Evolutionary conservation across 2,329 filamentous ascomycete species (phyloP).

Genomic region (Pestalotiopsis fici): DNA sequence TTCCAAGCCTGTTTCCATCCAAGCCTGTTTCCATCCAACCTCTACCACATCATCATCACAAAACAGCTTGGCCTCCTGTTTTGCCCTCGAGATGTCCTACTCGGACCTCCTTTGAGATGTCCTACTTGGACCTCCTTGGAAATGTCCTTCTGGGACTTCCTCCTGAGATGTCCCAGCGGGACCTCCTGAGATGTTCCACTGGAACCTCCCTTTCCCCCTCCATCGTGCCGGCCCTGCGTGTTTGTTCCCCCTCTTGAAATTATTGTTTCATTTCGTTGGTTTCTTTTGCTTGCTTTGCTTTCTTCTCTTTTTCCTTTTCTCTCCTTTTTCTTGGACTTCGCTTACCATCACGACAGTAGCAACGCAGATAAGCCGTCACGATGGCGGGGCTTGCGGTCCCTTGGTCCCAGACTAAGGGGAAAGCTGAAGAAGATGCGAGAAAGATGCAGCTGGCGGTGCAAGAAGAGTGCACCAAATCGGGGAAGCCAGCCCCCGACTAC

Average conservation of each 20-base stretch:
- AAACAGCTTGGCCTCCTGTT: no score
- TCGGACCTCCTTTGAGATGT: no score
- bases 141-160: no score
- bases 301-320: neutral
- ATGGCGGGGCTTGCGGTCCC: conserved; percentile 28
- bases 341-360: neutral
- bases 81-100: neutral
- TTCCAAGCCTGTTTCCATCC: no score
- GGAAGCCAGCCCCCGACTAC: conserved; percentile 65
- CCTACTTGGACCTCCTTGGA: no score
- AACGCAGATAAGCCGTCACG: conserved; percentile 8
- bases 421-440: conserved; percentile 68
- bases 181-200: no score
- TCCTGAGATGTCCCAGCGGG: no score
- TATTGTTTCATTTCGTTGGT: neutral
- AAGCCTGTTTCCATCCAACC: no score
- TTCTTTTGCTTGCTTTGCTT: neutral
- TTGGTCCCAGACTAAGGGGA: conserved; percentile 33
- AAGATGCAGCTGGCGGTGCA: conserved; percentile 68
- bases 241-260: no score
- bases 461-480: conserved; percentile 60
- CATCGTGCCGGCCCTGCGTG: neutral
- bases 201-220: neutral
- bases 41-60: no score
- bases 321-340: neutral